Conservation (phyloP, 2,329 filamentous ascomycete genomes). For the Didymella sp. region DNA sequence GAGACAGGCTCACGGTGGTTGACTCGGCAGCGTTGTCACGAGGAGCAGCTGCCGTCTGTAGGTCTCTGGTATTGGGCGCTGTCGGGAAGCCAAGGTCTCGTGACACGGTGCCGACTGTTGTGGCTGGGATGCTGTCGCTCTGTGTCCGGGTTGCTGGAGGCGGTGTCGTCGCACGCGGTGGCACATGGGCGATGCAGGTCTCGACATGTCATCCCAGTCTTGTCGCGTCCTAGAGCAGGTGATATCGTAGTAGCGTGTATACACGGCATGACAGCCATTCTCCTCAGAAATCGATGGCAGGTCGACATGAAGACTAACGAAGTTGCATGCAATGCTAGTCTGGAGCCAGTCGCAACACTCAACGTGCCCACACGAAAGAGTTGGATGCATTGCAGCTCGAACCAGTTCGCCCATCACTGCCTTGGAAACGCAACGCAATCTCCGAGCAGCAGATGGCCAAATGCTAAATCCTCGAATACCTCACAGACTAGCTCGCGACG, state of each 20-base stretch:
- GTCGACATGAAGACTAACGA: no score
- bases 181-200: not conserved
- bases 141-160: slow-evolving; percentile 6
- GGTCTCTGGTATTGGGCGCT: no score
- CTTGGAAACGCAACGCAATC: not conserved
- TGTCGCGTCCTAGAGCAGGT: not conserved
- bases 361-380: no score
- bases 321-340: not conserved
- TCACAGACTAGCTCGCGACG: not conserved
- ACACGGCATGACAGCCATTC: slow-evolving; percentile 9
- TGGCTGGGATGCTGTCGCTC: not conserved
- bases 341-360: not conserved
- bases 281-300: no score
- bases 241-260: slow-evolving; percentile 7
- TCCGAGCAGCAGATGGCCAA: not conserved
- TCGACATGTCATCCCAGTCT: slow-evolving; percentile 1
- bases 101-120: slow-evolving; percentile 1
- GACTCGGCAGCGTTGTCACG: not conserved
- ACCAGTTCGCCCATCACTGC: no score
- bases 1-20: slow-evolving; percentile 52
- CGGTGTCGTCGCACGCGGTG: slow-evolving; percentile 13
- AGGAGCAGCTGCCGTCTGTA: not conserved
- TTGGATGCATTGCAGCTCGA: no score
- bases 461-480: not conserved
- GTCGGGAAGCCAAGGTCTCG: no score